These are phyloP conservation scores for Alternaria alternata DNA, from an alignment of 2,329 filamentous ascomycete genomes.

Conservation along the genomic window DNA sequence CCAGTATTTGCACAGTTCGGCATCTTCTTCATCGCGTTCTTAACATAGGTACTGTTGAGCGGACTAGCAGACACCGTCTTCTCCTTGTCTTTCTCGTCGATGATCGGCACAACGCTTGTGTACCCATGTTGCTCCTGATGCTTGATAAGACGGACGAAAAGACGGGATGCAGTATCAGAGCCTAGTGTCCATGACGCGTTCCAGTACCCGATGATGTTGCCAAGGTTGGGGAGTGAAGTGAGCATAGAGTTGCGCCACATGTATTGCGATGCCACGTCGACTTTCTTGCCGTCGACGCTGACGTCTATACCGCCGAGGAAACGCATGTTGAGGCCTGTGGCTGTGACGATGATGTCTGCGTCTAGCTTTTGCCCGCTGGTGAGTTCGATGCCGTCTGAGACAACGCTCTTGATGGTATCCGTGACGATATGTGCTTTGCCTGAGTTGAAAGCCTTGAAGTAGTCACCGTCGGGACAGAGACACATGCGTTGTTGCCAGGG, in stretches of 20 bases:
- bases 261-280: constrained; percentile 61
- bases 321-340: constrained; percentile 67
- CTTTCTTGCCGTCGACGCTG: constrained; percentile 58
- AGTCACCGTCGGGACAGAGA: constrained; percentile 68
- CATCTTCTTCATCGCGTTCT: constrained; percentile 50
- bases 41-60: constrained; percentile 62
- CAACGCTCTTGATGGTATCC: constrained; percentile 62
- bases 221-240: constrained; percentile 67
- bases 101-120: constrained; percentile 56
- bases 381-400: constrained; percentile 59
- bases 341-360: constrained; percentile 70
- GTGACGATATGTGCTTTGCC: constrained; percentile 65
- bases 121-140: constrained; percentile 58
- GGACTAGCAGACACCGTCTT: constrained; percentile 53
- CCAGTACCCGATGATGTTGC: constrained; percentile 67
- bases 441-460: constrained; percentile 61
- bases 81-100: constrained; percentile 51
- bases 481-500: constrained; percentile 78
- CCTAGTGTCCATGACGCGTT: constrained; percentile 70
- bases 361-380: constrained; percentile 57
- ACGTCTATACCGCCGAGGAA: constrained; percentile 64
- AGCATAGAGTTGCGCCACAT: constrained; percentile 70
- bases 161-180: constrained; percentile 61
- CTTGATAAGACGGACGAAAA: constrained; percentile 61
- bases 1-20: constrained; percentile 59